Base-by-base conservation (phyloP, 2,329 filamentous ascomycete species). In the Aspergillus quadricinctus region DNA sequence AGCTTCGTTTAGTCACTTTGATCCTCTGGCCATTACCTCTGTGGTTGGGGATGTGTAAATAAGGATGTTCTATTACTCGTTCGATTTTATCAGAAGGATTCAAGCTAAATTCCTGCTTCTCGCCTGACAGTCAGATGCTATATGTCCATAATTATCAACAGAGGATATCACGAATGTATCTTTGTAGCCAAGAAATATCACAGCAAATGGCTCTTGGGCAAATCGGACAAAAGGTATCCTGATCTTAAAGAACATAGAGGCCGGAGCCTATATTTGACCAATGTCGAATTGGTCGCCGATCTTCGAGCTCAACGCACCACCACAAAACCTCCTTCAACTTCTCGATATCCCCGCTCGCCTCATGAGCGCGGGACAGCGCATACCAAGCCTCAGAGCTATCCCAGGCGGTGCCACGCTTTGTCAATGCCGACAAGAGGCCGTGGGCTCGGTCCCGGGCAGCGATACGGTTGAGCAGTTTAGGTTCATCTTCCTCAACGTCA, bases 231-330 rank as follows among this genome's bases (percentile, higher is more conserved):
- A 45, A 49, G 31, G 41, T 48, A 51, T 35, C 43, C 40, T 49
- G 10, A 48, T 21, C 29, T 72, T 63, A 85, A 60, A 87, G 74
- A 49, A 89, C 83, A 73, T 89, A 90, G 21, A 88, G 82, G 21
- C 86, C 85, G 50, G 80, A 80, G 3, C 83, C 86, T 28, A 91
- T 81, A 62, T 83, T 86, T 29, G 80, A 82, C 94, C 93, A 97
- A 57, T 84, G 82, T 56, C 94, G 84, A 49, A 96, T 83, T 0
- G 88, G 90, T 61, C 84, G 85, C 7, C 85, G 86, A 70, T 99
- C 93, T 71, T 97, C 94, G 29, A 99, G 80, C 74, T 97, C 92
- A 11, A 99, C 89, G 66, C 92, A 96, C 92, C 93, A 97, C 94
- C 94, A 97, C 6, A 97, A 81, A 48, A 92, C 91, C 64, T 94